Percentiles rank a stretch among this genome's conserved stretches.
Conservation (phyloP, 1,284 basidiomycete species). For the Neonothopanus nambi region DNA sequence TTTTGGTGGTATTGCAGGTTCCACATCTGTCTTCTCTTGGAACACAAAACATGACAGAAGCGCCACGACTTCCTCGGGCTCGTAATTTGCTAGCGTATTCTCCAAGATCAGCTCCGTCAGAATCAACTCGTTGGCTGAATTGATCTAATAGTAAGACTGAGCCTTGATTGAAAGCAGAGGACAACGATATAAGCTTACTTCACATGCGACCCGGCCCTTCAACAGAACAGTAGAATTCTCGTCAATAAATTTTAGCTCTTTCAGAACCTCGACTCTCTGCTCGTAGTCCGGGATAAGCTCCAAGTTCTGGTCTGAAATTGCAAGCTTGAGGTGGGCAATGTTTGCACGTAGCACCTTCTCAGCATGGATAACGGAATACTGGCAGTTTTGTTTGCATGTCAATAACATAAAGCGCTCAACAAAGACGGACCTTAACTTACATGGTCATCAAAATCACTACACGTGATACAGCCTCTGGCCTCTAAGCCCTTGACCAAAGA, state of each 20-base stretch:
- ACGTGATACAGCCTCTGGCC: conserved; percentile 53
- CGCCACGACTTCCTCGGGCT: conserved; percentile 96
- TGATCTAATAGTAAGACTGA: conserved; percentile 63
- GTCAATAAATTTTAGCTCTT: conserved; percentile 91
- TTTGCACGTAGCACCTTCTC: conserved; percentile 74
- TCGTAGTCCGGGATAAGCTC: conserved; percentile 98
- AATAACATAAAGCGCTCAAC: background rate
- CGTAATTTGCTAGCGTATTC: conserved; percentile 87
- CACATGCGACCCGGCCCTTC: conserved; percentile 97
- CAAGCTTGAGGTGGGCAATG: conserved; percentile 75
- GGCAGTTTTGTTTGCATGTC: conserved; percentile 3
- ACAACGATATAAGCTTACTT: conserved; percentile 48
- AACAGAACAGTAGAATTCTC: conserved; percentile 92
- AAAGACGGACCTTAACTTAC: conserved; percentile 21
- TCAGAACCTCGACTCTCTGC: conserved; percentile 88
- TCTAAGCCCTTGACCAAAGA: conserved; percentile 44
- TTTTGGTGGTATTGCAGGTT: conserved; percentile 78
- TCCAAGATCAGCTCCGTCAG: conserved; percentile 97
- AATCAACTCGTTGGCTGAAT: conserved; percentile 94
- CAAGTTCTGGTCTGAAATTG: conserved; percentile 94
- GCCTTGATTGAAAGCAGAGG: background rate
- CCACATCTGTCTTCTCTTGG: conserved; percentile 93
- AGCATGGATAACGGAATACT: conserved; percentile 79
- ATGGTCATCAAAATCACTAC: conserved; percentile 37
- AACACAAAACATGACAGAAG: conserved; percentile 96